phyloP scores from a whole-genome alignment of 352 stramenopile genomes.

The Plasmopara muralis region DNA sequence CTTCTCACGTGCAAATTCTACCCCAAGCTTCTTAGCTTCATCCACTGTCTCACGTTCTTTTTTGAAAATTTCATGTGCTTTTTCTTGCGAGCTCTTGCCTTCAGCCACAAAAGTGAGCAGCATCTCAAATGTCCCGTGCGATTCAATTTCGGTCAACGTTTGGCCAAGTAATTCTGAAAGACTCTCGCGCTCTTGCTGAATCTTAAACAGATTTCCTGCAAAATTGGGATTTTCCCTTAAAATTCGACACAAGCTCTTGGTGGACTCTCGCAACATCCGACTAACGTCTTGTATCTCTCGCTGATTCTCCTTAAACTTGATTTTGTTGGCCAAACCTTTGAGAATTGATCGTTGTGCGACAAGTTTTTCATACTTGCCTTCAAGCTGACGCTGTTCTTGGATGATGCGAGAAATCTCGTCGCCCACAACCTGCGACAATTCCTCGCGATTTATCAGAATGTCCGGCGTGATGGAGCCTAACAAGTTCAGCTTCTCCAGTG shows the following conservation, averaged over 20 bases:
- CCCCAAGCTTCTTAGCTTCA: conserved; percentile 79
- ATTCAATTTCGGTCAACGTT: conserved; percentile 63
- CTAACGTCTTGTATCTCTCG: conserved; percentile 90
- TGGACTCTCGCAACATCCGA: conserved; percentile 83
- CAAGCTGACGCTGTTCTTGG: conserved; percentile 82
- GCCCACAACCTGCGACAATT: conserved; percentile 88
- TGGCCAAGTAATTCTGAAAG: conserved; percentile 69
- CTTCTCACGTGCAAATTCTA: conserved; percentile 73
- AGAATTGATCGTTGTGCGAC: conserved; percentile 80
- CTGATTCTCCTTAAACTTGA: conserved; percentile 91
- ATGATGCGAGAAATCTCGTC: conserved; percentile 93
- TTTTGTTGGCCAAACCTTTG: conserved; percentile 90
- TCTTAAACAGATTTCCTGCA: conserved; percentile 88
- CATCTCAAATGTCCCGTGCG: conserved; percentile 66
- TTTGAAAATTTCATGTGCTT: conserved; percentile 74
- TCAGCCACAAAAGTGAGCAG: conserved; percentile 72
- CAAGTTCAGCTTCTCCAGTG: conserved; percentile 88
- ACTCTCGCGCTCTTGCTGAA: conserved; percentile 84
- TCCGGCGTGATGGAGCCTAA: conserved; percentile 88
- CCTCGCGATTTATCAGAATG: conserved; percentile 88
- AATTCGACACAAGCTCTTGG: conserved; percentile 88
- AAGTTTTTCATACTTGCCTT: conserved; percentile 86
- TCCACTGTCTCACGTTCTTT: conserved; percentile 83
- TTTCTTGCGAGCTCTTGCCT: conserved; percentile 67
- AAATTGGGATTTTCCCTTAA: conserved; percentile 93